A percentile compares a stretch with the other conserved stretches of the same genome.
These are phyloP conservation scores for Rhizophora apiculata DNA, from an alignment of 345 rosid genomes.

Conservation along the genomic window DNA sequence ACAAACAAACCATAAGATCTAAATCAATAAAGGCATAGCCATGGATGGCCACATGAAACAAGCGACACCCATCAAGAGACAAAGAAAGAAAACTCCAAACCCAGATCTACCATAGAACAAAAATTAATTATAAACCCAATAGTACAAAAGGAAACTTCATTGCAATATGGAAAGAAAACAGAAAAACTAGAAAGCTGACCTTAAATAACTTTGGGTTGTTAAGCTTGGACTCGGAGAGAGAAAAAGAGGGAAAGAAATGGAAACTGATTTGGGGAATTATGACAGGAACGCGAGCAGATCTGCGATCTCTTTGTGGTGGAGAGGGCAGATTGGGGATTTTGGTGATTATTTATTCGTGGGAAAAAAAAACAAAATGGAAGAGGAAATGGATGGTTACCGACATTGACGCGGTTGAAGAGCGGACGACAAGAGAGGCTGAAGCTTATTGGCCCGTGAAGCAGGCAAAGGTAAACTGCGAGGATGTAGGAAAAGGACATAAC, in stretches of 20 bases:
- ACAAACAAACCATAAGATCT: too few relatives aligned
- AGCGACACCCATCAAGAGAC: not conserved
- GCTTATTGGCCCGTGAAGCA: conserved; percentile 7
- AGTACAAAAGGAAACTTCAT: not conserved
- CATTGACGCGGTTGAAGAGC: conserved; percentile 18
- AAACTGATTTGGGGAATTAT: too few relatives aligned
- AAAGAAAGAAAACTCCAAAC: not conserved
- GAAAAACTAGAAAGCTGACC: not conserved
- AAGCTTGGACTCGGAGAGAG: conserved; percentile 1
- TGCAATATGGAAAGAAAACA: not conserved
- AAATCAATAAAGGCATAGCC: not conserved
- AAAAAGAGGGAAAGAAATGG: not conserved
- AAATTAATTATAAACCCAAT: not conserved
- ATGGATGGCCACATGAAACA: not conserved
- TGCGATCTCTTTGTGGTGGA: not conserved
- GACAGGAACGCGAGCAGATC: conserved; percentile 16
- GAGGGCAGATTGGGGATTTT: too few relatives aligned
- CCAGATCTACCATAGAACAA: not conserved
- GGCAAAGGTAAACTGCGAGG: not conserved
- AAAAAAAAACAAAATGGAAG: not conserved
- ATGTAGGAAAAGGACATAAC: not conserved
- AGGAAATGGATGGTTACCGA: conserved; percentile 15
- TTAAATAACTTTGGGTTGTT: not conserved
- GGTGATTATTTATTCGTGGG: not conserved
- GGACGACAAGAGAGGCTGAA: not conserved